A percentile compares a stretch with the other conserved stretches of the same genome.
phyloP scores from a whole-genome alignment of 805 yeast genomes.

The Ogataea glucozyma region DNA sequence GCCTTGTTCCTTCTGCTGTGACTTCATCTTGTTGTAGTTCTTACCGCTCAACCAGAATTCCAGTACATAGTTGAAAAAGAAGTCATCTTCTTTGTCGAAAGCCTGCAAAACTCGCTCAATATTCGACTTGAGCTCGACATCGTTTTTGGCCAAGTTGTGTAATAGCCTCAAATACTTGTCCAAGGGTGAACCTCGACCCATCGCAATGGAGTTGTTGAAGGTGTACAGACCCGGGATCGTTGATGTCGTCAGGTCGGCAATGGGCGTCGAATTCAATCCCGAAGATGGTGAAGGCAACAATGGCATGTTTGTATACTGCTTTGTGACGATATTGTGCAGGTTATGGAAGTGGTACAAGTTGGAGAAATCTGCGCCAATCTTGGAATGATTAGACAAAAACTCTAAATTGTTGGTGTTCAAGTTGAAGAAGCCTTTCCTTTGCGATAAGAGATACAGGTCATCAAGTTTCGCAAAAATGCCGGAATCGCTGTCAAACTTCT shows the following conservation, averaged over 20 bases:
- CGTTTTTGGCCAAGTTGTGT: slow-evolving; percentile 34
- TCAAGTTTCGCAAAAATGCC: slow-evolving; percentile 34
- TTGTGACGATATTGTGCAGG: slow-evolving; percentile 27
- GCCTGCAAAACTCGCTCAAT: slow-evolving; percentile 30
- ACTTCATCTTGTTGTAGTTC: slow-evolving; percentile 31
- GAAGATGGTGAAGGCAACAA: slow-evolving; percentile 23
- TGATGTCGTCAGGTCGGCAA: slow-evolving; percentile 9
- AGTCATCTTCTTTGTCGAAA: slow-evolving; percentile 36
- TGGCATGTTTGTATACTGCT: slow-evolving; percentile 26
- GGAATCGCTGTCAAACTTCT: slow-evolving; percentile 29
- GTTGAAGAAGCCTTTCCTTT: slow-evolving; percentile 36
- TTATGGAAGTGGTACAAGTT: slow-evolving; percentile 33
- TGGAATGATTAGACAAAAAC: slow-evolving; percentile 31
- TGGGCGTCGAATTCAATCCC: slow-evolving; percentile 1
- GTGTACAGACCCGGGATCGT: slow-evolving; percentile 22
- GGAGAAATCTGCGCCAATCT: slow-evolving; percentile 24
- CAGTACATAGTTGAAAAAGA: slow-evolving; percentile 35
- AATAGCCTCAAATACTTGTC: slow-evolving; percentile 30
- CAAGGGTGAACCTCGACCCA: slow-evolving; percentile 25
- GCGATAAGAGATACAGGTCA: slow-evolving; percentile 32
- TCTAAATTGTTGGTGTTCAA: slow-evolving; percentile 31
- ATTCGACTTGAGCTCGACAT: slow-evolving; percentile 31
- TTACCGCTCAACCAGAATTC: slow-evolving; percentile 37
- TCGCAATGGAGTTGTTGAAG: slow-evolving; percentile 17
- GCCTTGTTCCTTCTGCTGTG: slow-evolving; percentile 19